Conservation (phyloP, 2,329 filamentous ascomycete species). For the Calcarisporium arbuscula region DNA sequence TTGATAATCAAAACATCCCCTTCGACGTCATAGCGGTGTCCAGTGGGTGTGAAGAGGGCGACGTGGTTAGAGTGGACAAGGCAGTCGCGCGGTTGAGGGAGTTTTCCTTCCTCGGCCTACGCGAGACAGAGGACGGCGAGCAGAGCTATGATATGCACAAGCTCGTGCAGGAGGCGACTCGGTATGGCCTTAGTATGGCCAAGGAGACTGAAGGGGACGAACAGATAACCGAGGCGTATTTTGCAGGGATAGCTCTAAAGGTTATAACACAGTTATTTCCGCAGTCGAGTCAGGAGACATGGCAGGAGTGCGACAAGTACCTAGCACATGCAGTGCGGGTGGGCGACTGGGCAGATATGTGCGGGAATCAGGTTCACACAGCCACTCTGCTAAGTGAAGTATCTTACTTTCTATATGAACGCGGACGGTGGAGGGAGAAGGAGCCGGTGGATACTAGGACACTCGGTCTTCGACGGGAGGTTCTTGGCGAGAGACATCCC, state of each 20-base stretch:
- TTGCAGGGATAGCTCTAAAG: conserved; percentile 15
- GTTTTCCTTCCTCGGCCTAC: conserved; percentile 24
- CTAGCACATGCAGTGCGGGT: conserved; percentile 20
- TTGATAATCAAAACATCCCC: conserved; percentile 25
- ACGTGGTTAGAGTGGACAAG: too few relatives aligned
- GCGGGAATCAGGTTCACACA: conserved; percentile 9
- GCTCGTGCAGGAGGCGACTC: conserved; percentile 23
- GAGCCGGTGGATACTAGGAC: conserved; percentile 14
- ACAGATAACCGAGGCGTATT: conserved; percentile 12
- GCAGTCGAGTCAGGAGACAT: conserved; percentile 8
- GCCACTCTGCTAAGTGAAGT: conserved; percentile 11
- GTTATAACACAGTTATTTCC: conserved; percentile 17
- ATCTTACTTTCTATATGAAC: conserved; percentile 14
- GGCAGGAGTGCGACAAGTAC: conserved; percentile 19
- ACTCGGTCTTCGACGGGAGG: conserved; percentile 10
- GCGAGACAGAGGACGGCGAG: not conserved
- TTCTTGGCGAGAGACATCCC: conserved; percentile 7
- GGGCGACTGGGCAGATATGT: conserved; percentile 16
- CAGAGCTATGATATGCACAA: conserved; percentile 24
- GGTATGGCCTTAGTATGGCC: conserved; percentile 10
- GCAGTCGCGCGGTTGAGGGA: conserved; percentile 22
- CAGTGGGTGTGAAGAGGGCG: too few relatives aligned
- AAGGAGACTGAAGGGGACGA: not conserved
- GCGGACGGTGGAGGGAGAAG: conserved; percentile 18
- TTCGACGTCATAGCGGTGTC: conserved; percentile 16